A percentile compares a stretch with the other conserved stretches of the same genome.
phyloP scores from a whole-genome alignment of 2,329 filamentous ascomycete species.

The Fusarium buharicum region DNA sequence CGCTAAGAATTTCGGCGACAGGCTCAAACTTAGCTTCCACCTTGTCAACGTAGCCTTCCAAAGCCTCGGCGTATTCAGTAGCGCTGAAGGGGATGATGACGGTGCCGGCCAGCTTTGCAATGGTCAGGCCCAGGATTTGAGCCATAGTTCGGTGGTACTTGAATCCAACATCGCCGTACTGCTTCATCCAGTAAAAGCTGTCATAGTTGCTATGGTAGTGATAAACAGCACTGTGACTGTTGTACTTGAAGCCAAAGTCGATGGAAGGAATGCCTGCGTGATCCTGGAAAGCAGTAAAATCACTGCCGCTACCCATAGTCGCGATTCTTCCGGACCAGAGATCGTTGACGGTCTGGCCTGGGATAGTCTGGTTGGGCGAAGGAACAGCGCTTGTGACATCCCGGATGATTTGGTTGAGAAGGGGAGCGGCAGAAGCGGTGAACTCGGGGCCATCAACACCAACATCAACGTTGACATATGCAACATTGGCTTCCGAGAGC shows the following conservation, averaged over 20 bases:
- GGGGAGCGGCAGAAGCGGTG: constrained; percentile 72
- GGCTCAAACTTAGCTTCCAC: constrained; percentile 61
- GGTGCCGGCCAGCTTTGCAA: constrained; percentile 69
- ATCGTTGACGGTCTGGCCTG: constrained; percentile 75
- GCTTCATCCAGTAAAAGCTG: constrained; percentile 88
- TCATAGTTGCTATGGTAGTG: constrained; percentile 95
- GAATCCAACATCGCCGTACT: constrained; percentile 76
- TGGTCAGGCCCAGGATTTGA: constrained; percentile 70
- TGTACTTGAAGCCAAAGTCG: constrained; percentile 68
- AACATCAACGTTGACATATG: constrained; percentile 88
- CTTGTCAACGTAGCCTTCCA: constrained; percentile 63
- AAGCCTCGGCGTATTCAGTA: constrained; percentile 69
- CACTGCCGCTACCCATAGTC: constrained; percentile 77
- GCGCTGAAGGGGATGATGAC: constrained; percentile 73
- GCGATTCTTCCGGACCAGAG: constrained; percentile 70
- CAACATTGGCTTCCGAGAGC: constrained; percentile 77
- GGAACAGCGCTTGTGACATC: constrained; percentile 71
- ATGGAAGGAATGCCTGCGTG: constrained; percentile 73
- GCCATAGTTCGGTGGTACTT: constrained; percentile 74
- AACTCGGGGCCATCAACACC: constrained; percentile 75
- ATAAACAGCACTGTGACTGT: constrained; percentile 66
- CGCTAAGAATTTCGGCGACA: constrained; percentile 31
- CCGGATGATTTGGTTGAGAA: constrained; percentile 78
- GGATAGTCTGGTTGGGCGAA: constrained; percentile 81
- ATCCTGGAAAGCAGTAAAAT: constrained; percentile 81